phyloP scores from a whole-genome alignment of 257 asterid species.

The Capsicum chinense region DNA sequence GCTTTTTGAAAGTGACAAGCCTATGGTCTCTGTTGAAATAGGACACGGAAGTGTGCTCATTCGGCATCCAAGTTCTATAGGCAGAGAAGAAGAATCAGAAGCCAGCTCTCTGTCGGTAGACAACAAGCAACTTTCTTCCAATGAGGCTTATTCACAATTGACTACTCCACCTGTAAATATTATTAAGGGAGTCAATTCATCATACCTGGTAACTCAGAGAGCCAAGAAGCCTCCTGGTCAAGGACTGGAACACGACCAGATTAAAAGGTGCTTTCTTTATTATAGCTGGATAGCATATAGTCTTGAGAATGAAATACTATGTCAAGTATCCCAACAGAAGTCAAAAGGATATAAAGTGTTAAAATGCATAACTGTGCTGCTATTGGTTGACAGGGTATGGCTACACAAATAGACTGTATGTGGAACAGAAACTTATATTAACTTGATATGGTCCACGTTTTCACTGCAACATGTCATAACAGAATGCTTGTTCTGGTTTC shows the following conservation, averaged over 20 bases:
- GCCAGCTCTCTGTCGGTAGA: constrained; percentile 95
- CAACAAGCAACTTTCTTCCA: constrained; percentile 56
- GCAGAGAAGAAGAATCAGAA: constrained; percentile 94
- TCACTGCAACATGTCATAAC: not conserved
- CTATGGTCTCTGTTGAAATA: constrained; percentile 96
- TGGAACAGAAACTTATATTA: not conserved
- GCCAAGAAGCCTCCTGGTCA: constrained; percentile 61
- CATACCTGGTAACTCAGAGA: constrained; percentile 36
- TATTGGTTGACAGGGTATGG: constrained; percentile 18
- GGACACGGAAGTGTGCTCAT: constrained; percentile 99
- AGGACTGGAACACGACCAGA: constrained; percentile 52
- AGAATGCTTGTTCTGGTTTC: constrained; percentile 7
- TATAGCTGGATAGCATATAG: constrained; percentile 1
- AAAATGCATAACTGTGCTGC: not conserved
- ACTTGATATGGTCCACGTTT: not conserved
- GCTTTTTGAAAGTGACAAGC: constrained; percentile 83
- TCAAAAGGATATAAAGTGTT: constrained; percentile 7
- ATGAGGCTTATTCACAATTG: constrained; percentile 54
- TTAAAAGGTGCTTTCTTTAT: constrained; percentile 61
- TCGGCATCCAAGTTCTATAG: constrained; percentile 79
- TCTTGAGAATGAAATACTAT: not conserved
- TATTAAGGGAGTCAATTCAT: constrained; percentile 41
- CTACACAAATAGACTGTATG: not conserved
- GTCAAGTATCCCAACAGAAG: not conserved
- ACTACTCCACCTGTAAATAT: constrained; percentile 51